Evolutionary conservation across 805 yeast species (phyloP).

Genomic region (Cyberlindnera americana): DNA sequence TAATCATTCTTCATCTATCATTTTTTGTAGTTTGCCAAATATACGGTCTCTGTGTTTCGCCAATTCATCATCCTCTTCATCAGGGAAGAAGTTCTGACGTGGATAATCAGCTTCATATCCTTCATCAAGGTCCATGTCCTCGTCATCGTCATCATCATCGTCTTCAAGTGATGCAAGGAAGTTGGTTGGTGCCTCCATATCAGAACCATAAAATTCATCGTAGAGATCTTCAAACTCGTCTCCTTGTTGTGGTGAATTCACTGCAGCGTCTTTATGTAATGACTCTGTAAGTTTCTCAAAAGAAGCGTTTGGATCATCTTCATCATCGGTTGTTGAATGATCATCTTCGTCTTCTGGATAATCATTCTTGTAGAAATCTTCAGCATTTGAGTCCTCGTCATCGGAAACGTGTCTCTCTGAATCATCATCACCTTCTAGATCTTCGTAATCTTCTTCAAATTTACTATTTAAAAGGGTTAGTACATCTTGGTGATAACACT

Average conservation of each 20-base stretch:
- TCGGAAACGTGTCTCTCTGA: slow-evolving; percentile 47
- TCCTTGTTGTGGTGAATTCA: slow-evolving; percentile 3
- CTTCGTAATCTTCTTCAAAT: slow-evolving; percentile 39
- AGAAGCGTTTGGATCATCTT: slow-evolving; percentile 16
- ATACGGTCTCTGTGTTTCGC: slow-evolving; percentile 64
- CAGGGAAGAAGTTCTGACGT: slow-evolving; percentile 52
- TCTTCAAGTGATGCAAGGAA: slow-evolving; percentile 34
- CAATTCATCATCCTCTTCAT: slow-evolving; percentile 54
- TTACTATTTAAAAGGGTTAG: too few species aligned
- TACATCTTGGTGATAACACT: too few species aligned
- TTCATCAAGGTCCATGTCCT: slow-evolving; percentile 47
- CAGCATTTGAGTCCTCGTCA: slow-evolving; percentile 87
- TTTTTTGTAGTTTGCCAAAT: slow-evolving; percentile 51
- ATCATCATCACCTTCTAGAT: slow-evolving; percentile 32
- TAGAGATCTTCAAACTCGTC: slow-evolving; percentile 35
- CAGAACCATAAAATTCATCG: slow-evolving; percentile 80
- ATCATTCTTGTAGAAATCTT: slow-evolving; percentile 86
- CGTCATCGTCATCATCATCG: slow-evolving; percentile 43
- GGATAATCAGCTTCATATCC: slow-evolving; percentile 31
- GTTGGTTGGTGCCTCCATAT: slow-evolving; percentile 39
- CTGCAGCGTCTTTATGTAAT: slow-evolving; percentile 14
- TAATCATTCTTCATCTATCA: slow-evolving; percentile 42
- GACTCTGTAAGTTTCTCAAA: slow-evolving; percentile 18
- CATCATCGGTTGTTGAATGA: slow-evolving; percentile 22
- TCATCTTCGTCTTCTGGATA: slow-evolving; percentile 94